Conservation (phyloP, 805 yeast genomes). For the Clavispora fructus region DNA sequence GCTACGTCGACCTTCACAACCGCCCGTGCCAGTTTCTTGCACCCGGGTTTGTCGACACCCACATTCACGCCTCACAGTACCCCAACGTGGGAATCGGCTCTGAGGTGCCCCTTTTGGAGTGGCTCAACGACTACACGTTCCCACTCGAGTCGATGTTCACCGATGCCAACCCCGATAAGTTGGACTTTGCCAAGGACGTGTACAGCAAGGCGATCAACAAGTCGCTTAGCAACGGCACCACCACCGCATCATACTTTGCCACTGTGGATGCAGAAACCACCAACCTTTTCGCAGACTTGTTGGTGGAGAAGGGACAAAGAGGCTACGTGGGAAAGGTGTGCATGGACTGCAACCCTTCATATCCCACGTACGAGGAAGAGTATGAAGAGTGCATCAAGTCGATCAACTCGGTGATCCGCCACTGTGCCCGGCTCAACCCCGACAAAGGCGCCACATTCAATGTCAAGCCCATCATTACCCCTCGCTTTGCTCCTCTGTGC, state of each 20-base stretch:
- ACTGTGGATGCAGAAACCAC: conserved; percentile 75
- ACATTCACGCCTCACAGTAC: conserved; percentile 42
- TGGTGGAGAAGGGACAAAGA: conserved; percentile 68
- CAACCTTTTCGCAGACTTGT: conserved; percentile 66
- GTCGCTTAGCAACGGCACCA: conserved; percentile 78
- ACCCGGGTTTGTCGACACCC: conserved; percentile 44
- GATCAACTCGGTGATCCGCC: conserved; percentile 51
- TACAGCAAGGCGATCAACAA: conserved; percentile 64
- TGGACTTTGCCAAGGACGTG: conserved; percentile 51
- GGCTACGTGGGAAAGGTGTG: conserved; percentile 92
- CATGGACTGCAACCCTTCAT: conserved; percentile 70
- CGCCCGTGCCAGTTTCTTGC: conserved; percentile 55
- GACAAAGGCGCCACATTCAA: conserved; percentile 25
- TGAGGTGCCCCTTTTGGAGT: conserved; percentile 76
- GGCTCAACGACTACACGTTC: conserved; percentile 86
- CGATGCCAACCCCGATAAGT: conserved; percentile 26
- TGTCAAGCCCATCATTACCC: conserved; percentile 78
- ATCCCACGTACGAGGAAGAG: conserved; percentile 66
- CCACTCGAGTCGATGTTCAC: conserved; percentile 72
- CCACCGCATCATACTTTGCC: conserved; percentile 88
- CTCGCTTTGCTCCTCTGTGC: conserved; percentile 91
- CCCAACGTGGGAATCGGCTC: conserved; percentile 63
- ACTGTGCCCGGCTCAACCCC: conserved; percentile 54
- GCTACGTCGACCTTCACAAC: conserved; percentile 24
- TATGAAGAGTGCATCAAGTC: conserved; percentile 48